Evolutionary conservation across 2,329 filamentous ascomycete genomes (phyloP).

Genomic region (Coniella vitis): DNA sequence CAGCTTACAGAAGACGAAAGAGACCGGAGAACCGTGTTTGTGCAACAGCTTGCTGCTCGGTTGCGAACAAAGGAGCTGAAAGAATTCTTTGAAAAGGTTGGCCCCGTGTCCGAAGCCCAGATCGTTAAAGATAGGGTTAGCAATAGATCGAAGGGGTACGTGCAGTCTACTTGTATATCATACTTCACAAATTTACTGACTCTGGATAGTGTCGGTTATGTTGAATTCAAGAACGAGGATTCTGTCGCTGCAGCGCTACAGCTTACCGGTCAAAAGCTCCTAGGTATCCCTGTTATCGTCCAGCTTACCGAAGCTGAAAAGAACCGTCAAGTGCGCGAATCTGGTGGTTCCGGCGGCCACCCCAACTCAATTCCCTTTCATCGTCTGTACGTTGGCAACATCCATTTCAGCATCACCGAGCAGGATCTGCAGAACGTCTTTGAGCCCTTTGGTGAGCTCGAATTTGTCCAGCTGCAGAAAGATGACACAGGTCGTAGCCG

Average conservation of each 20-base stretch:
- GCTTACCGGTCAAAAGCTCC: constrained; percentile 95
- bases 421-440: constrained; percentile 93
- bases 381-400: constrained; percentile 96
- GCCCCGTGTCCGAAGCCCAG: constrained; percentile 91
- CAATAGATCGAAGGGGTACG: constrained; percentile 93
- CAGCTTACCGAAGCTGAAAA: constrained; percentile 99
- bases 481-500: constrained; percentile 86
- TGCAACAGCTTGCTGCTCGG: constrained; percentile 93
- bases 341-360: constrained; percentile 60
- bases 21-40: constrained; percentile 93
- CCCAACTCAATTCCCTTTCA: constrained; percentile 90
- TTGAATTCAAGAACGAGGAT: constrained; percentile 96
- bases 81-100: constrained; percentile 91
- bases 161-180: background rate
- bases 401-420: constrained; percentile 98
- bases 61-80: constrained; percentile 88
- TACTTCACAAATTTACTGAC: background rate
- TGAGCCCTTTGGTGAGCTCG: constrained; percentile 93
- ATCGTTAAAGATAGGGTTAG: constrained; percentile 98
- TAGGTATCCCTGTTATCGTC: constrained; percentile 97
- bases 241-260: constrained; percentile 89
- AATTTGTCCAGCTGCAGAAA: constrained; percentile 96
- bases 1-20: constrained; percentile 88
- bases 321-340: constrained; percentile 88
- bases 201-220: constrained; percentile 78